Base-by-base conservation (phyloP, 2,329 filamentous ascomycete species). In the Phialocephala sp. region DNA sequence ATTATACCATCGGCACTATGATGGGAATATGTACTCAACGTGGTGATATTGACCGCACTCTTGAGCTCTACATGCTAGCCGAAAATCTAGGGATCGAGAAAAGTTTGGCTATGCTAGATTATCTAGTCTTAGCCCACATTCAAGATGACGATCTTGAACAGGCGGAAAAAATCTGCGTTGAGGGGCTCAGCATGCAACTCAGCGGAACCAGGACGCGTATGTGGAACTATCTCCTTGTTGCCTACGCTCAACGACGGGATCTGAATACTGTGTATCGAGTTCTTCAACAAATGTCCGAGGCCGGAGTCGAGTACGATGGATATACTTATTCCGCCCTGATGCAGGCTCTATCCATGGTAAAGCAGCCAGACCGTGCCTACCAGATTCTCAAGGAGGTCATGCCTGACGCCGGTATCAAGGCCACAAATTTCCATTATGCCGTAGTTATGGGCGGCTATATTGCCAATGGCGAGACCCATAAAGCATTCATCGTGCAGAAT, bases 181-280 rank as follows among this genome's bases (percentile, higher is more conserved):
- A 85, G 54, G 83, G 87, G 37, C 80, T 88, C 24, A 77, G 78
- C 14, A 80, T 82, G 67, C 79, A 81, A 15, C 75, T 87, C 0
- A 75, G 81, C 20, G 83, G 87, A 1, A 80, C 83, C 1, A 80
- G 84, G 24, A 88, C 88, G 1, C 80, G 83, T 37, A 86, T 93
- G 74, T 97, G 92, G 91, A 97, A 97, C 74, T 83, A 87, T 61
- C 79, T 97, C 37, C 80, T 97, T 4, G 83, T 85, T 63, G 86
- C 90, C 66, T 85, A 93, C 75, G 91, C 91, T 8, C 80, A 86
- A 63, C 83, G 85, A 8, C 85, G 89, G 63, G 84, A 90, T 66
- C 72, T 88, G 35, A 75, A 80, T 24, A 81, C 80, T n/a, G 81
- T 85, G 18, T 81, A 84, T 68, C 80, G 81, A 61, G 76, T 87